Conservation (phyloP, 2,329 filamentous ascomycete species). For the Fusarium denticulatum region DNA sequence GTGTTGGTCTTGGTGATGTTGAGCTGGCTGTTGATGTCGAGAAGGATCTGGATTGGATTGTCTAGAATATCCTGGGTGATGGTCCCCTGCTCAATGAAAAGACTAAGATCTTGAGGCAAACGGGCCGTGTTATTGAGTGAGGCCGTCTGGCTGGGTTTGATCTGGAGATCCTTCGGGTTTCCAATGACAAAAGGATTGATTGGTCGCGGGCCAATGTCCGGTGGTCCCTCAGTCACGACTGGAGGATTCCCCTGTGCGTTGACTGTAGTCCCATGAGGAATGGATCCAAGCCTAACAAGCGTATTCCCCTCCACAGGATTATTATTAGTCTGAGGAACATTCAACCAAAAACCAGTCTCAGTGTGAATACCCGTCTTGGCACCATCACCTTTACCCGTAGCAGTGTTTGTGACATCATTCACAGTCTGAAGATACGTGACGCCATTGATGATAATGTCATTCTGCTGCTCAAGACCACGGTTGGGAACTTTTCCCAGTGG, state of each 20-base stretch:
- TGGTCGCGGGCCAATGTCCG: background rate
- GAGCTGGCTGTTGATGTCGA: slow-evolving; percentile 11
- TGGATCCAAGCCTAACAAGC: background rate
- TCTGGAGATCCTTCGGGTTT: background rate
- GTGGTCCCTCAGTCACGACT: background rate
- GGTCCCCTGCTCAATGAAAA: background rate
- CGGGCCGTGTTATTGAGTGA: background rate
- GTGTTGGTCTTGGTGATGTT: slow-evolving; percentile 3
- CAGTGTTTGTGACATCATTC: slow-evolving; percentile 10
- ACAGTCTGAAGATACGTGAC: slow-evolving; percentile 8
- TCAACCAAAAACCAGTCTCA: slow-evolving; percentile 8
- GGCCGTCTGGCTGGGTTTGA: background rate
- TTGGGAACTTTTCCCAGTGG: background rate
- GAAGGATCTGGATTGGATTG: slow-evolving; percentile 2
- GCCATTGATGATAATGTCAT: slow-evolving; percentile 7
- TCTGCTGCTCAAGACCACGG: slow-evolving; percentile 1
- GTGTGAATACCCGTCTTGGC: background rate
- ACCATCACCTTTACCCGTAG: background rate
- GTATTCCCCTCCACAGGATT: background rate
- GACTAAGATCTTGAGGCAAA: background rate
- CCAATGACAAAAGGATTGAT: slow-evolving; percentile 9
- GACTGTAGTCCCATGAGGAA: slow-evolving; percentile 9
- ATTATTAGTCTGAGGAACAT: background rate
- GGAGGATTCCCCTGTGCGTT: slow-evolving; percentile 1
- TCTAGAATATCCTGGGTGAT: slow-evolving; percentile 1